Percentiles rank a stretch among this genome's conserved stretches.
Conservation (phyloP, 768 basidiomycete species). For the Mycena alexandri region DNA sequence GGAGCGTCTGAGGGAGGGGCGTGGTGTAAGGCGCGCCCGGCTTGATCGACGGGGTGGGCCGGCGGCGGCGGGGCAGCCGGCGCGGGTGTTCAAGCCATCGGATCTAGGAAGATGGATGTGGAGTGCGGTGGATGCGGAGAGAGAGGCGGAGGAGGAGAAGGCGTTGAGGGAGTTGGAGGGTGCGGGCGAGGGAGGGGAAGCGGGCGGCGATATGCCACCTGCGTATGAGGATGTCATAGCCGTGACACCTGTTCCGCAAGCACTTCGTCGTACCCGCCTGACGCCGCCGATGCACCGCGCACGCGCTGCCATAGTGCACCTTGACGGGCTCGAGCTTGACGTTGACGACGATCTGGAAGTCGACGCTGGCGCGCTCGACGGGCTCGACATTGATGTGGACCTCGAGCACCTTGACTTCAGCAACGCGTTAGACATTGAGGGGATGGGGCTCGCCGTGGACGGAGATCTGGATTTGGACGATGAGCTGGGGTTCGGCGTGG, state of each 20-base stretch:
- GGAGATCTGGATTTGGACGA: conserved; percentile 17
- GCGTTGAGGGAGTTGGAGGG: background rate
- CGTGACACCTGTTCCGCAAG: background rate
- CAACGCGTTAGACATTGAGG: conserved; percentile 28
- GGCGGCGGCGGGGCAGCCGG: conserved; percentile 5
- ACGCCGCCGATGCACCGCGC: conserved; percentile 24
- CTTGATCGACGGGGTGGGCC: conserved; percentile 15
- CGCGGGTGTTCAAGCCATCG: conserved; percentile 30
- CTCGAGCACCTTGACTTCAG: conserved; percentile 33
- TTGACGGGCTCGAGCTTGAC: conserved; percentile 29
- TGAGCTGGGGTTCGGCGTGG: conserved; percentile 13
- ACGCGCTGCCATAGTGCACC: conserved; percentile 19
- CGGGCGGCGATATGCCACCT: conserved; percentile 18
- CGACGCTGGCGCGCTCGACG: conserved; percentile 18
- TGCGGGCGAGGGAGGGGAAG: background rate
- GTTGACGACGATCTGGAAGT: conserved; percentile 16
- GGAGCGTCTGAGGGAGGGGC: conserved; percentile 30
- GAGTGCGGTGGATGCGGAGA: conserved; percentile 20
- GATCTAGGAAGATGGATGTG: conserved; percentile 24
- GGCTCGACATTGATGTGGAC: conserved; percentile 32
- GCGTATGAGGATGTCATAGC: conserved; percentile 33
- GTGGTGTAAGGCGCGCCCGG: conserved; percentile 31
- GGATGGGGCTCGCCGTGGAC: conserved; percentile 32
- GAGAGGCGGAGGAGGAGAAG: background rate
- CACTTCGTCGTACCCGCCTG: conserved; percentile 17